Evolutionary conservation across 164 flowering plant species (phyloP).

Genomic region (Nelumbo lutea): DNA sequence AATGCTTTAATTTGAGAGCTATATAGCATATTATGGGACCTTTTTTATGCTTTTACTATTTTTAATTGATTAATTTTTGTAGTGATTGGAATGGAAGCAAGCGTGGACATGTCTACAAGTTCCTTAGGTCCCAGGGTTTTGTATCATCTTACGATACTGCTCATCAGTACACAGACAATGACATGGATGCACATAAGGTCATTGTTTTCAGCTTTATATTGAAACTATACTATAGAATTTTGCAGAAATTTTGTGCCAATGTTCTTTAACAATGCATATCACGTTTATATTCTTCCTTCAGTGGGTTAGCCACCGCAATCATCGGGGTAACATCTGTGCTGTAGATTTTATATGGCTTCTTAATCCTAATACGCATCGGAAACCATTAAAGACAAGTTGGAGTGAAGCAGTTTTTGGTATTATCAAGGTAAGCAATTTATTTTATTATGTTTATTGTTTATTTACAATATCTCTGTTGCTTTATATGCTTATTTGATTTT

Average conservation of each 20-base stretch:
- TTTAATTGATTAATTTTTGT: not conserved
- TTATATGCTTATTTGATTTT: too few relatives aligned
- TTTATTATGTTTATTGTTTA: not conserved
- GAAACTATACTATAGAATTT: not conserved
- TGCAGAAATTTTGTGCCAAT: not conserved
- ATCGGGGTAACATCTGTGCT: slow-evolving; percentile 89
- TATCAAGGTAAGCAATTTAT: slow-evolving; percentile 60
- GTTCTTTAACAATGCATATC: not conserved
- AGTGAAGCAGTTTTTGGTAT: slow-evolving; percentile 85
- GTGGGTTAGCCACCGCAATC: slow-evolving; percentile 99
- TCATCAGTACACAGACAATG: slow-evolving; percentile 71
- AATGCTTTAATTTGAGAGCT: not conserved
- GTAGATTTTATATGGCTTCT: slow-evolving; percentile 99
- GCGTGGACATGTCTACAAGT: slow-evolving; percentile 92
- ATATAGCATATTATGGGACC: not conserved
- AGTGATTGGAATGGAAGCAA: slow-evolving; percentile 99
- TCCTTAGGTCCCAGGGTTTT: slow-evolving; percentile 93
- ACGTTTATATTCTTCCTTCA: slow-evolving; percentile 18
- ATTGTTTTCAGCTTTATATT: slow-evolving; percentile 1
- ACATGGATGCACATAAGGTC: slow-evolving; percentile 95
- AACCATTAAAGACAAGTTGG: slow-evolving; percentile 83
- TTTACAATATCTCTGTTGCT: too few relatives aligned
- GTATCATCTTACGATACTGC: slow-evolving; percentile 96
- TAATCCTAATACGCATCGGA: slow-evolving; percentile 63
- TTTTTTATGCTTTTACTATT: not conserved